Evolutionary conservation across 805 yeast species (phyloP), one percentile per base, ranked within the genome.

Genomic region (Wickerhamiella sorbophila): DNA sequence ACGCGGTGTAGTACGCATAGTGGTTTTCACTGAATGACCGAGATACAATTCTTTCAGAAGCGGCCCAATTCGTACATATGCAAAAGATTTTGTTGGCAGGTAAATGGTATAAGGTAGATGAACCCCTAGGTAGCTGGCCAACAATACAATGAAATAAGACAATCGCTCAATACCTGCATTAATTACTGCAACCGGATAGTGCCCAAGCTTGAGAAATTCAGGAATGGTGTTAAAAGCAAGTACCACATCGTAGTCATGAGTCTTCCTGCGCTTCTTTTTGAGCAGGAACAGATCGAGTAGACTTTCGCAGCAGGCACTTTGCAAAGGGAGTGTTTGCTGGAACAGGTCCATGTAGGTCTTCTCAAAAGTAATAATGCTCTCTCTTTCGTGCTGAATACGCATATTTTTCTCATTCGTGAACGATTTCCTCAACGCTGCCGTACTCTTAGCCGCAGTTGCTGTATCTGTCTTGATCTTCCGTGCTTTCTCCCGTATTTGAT

Each of bases 161-260:
- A 59, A 50, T 17, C 64, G 48, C 42, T 60, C 64, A 22, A 60
- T 32, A 9, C 60, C 56, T 35, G 52, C 45, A 43, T 58, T 60
- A 22, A 60, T 44, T 6, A 52, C 47, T 8, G 53, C 46, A n/a
- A 48, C 44, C 12, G 57, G 45, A 48, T 59, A 59, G 37, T 51
- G 53, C 8, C 53, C 54, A 15, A 59, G 45, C 21, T 51, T 44
- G 17, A 49, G 33, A 21, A 57, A 51, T 27, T 58, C 60, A 2
- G 63, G 63, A 12, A 59, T 40, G 9, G 52, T 54, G 21, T 49
- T 52, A 39, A 47, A 53, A 14, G 60, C 59, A 5, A 59, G 47
- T 9, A 58, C 52, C n/a, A 57, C 44, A 38, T 57, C 60, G 42
- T 50, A 48, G 19, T 52, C 53, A 27, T 22, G 39, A 43, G 40